Evolutionary conservation across 1,284 basidiomycete genomes (phyloP).

Genomic region (Termitomyces sp.): DNA sequence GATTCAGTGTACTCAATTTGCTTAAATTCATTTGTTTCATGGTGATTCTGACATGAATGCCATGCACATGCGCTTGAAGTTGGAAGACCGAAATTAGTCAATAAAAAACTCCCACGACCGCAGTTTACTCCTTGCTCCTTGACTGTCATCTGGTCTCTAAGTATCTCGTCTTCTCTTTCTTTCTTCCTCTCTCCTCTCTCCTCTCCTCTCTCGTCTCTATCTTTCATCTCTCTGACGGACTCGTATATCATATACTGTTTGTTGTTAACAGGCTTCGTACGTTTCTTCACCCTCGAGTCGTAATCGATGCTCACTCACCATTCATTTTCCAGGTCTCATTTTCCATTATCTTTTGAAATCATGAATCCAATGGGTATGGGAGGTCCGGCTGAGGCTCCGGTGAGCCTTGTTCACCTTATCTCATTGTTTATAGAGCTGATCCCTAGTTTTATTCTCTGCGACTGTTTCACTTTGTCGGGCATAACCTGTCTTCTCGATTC

Average conservation of each 20-base stretch:
- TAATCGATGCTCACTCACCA: constrained; percentile 24
- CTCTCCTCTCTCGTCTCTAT: constrained; percentile 36
- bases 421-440: constrained; percentile 25
- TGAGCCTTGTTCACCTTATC: constrained; percentile 33
- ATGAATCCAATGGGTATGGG: constrained; percentile 76
- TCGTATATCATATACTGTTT: constrained; percentile 46
- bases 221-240: constrained; percentile 41
- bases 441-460: constrained; percentile 23
- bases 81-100: background rate
- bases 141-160: constrained; percentile 41
- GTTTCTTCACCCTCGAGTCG: constrained; percentile 17
- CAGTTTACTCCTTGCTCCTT: constrained; percentile 32
- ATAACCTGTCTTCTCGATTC: constrained; percentile 18
- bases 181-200: constrained; percentile 36
- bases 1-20: constrained; percentile 1
- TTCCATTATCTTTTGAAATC: constrained; percentile 54
- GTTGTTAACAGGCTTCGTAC: constrained; percentile 39
- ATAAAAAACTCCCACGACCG: constrained; percentile 22
- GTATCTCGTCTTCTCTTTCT: constrained; percentile 40
- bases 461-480: constrained; percentile 19
- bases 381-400: constrained; percentile 67
- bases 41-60: background rate
- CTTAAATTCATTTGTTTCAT: background rate
- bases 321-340: constrained; percentile 35
- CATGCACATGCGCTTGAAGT: background rate